Conservation (phyloP, 768 basidiomycete genomes). For the Auriscalpium microsporum region DNA sequence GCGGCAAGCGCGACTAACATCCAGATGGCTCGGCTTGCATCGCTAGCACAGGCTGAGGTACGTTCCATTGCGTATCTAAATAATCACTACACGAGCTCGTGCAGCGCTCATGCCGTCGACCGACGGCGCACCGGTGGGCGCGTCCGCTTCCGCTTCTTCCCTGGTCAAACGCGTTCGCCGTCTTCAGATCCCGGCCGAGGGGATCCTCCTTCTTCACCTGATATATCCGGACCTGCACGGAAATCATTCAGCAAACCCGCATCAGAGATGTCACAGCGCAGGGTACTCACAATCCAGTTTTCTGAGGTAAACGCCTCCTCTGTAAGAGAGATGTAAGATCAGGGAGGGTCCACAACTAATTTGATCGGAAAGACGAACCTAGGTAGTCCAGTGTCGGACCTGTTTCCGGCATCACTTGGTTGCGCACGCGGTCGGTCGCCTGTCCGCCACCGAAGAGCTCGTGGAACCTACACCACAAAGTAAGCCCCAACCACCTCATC, state of each 20-base stretch:
- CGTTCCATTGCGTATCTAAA: not conserved
- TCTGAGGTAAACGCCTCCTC: slow-evolving; percentile 99
- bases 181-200: slow-evolving; percentile 84
- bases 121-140: slow-evolving; percentile 58
- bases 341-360: not conserved
- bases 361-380: slow-evolving; percentile 39
- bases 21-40: too few relatives aligned
- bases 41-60: too few relatives aligned
- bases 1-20: too few relatives aligned
- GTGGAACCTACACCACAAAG: slow-evolving; percentile 48
- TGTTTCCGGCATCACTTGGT: slow-evolving; percentile 67
- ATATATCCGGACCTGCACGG: slow-evolving; percentile 77
- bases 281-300: slow-evolving; percentile 87
- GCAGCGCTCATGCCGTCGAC: not conserved
- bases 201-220: slow-evolving; percentile 91
- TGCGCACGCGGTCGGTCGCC: slow-evolving; percentile 80
- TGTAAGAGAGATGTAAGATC: slow-evolving; percentile 21
- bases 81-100: not conserved
- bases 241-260: not conserved
- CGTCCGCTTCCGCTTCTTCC: slow-evolving; percentile 82
- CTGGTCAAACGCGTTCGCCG: slow-evolving; percentile 77
- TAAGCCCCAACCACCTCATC: not conserved
- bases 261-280: not conserved
- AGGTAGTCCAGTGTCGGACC: slow-evolving; percentile 84
- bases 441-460: slow-evolving; percentile 78